These are phyloP conservation scores for Fusarium pseudonygamai DNA, from an alignment of 2,329 filamentous ascomycete species.

Conservation along the genomic window DNA sequence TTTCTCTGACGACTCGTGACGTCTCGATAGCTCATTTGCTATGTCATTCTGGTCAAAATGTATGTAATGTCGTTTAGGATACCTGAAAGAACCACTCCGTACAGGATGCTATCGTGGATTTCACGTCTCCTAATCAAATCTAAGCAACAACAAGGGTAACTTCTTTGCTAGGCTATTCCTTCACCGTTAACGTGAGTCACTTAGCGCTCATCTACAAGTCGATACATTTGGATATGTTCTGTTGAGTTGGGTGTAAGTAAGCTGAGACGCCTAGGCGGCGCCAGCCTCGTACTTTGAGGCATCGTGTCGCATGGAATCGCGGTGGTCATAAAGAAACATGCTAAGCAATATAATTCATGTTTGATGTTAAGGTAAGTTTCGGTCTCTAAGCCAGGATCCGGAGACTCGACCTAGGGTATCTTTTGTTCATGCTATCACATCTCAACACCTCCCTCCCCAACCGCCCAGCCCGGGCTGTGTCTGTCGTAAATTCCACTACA, in stretches of 20 bases:
- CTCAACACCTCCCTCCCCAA: conserved; percentile 4
- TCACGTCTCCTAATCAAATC: neutral
- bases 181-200: neutral
- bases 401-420: conserved; percentile 44
- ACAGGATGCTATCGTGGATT: neutral
- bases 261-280: neutral
- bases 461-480: conserved; percentile 1
- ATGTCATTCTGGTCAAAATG: neutral
- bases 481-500: conserved; percentile 16
- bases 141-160: neutral
- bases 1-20: neutral
- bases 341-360: conserved; percentile 25
- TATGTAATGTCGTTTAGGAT: neutral
- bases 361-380: conserved; percentile 35
- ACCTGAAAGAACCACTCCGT: neutral
- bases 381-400: conserved; percentile 41
- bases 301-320: neutral
- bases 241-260: neutral
- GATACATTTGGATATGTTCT: neutral
- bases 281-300: neutral
- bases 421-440: conserved; percentile 34
- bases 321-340: neutral
- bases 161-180: neutral
- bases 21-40: neutral
- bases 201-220: neutral